Evolutionary conservation across 2,329 filamentous ascomycete genomes (phyloP), one percentile per base, ranked within the genome.

Genomic region (Fusarium albosuccineum): DNA sequence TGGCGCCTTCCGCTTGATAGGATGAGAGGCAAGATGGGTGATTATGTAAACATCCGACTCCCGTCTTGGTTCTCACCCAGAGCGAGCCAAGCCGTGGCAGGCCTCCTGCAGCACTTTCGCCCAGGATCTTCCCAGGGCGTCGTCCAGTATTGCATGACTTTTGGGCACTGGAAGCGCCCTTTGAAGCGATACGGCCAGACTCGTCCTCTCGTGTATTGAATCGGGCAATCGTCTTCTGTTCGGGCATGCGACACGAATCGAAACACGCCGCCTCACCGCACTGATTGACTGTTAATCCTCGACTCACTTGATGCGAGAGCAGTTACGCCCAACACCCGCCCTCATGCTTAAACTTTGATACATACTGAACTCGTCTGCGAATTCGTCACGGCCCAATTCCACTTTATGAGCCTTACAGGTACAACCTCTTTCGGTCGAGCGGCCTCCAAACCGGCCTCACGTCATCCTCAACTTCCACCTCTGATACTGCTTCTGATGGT

Each of bases 71-170:
- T 40, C 27, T 52, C 10, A 37, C 22, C 22, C 22, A 39, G 16
- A 33, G 6, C 37, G 27, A 40, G 37, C 49, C 26, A 41, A 33
- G 27, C 52, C 27, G 27, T 37, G 27, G 41, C 53, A 49, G 53
- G 40, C 53, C 53, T 56, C 42, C 53, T 49, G 42, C 33, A 40
- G 41, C 53, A 56, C 42, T 48, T 46, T 33, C 9, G 34, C 36
- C 53, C 41, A 33, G 53, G 53, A 53, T 53, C 37, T 42, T 37
- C 50, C 50, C 16, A 42, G 37, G 50, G 42, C 40, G 26, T 42
- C 10, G 41, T 26, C 37, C 37, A 42, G 50, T 40, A 53, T 53
- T 53, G 50, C 50, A 40, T 53, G 37, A 53, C 36, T 53, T 30
- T 42, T 53, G 37, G 50, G 37, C 39, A 42, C 39, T 53, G 37